These are phyloP conservation scores for Colletotrichum euphorbiae DNA, from an alignment of 2,329 filamentous ascomycete species.

Conservation along the genomic window DNA sequence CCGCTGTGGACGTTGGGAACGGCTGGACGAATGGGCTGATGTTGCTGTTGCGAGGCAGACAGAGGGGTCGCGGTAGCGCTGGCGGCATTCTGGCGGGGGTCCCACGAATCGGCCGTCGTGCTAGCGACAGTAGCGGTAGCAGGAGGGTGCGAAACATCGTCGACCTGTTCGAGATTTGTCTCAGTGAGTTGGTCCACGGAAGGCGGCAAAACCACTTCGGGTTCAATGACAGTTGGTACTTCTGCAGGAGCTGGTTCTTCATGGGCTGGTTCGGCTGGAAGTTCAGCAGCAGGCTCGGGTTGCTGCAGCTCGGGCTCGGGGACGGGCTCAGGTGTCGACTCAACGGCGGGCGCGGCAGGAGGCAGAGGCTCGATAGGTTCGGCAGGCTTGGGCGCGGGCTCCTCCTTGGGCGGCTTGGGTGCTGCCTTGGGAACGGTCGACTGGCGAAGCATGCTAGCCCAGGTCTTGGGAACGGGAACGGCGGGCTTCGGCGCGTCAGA, in stretches of 20 bases:
- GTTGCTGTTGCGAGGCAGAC: constrained; percentile 72
- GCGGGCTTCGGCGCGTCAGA: constrained; percentile 54
- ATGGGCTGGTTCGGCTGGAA: constrained; percentile 42
- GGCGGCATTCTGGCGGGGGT: constrained; percentile 71
- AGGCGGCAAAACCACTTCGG: constrained; percentile 70
- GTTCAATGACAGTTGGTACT: constrained; percentile 54
- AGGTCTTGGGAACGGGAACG: constrained; percentile 66
- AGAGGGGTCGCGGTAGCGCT: constrained; percentile 75
- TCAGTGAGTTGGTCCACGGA: constrained; percentile 88
- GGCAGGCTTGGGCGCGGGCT: constrained; percentile 58
- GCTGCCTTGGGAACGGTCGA: constrained; percentile 68
- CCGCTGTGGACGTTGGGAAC: constrained; percentile 61
- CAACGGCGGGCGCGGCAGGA: constrained; percentile 43
- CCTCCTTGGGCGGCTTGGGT: constrained; percentile 63
- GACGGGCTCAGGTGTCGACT: constrained; percentile 41
- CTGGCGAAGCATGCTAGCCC: constrained; percentile 80
- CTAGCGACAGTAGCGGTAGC: constrained; percentile 87
- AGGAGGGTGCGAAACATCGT: constrained; percentile 81
- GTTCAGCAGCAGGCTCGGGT: constrained; percentile 51
- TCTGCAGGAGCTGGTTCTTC: constrained; percentile 46
- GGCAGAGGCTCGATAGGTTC: constrained; percentile 57
- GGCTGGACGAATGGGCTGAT: constrained; percentile 65
- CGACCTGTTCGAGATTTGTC: constrained; percentile 91
- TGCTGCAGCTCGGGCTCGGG: constrained; percentile 52
- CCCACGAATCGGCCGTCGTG: constrained; percentile 88